Evolutionary conservation across 345 rosid species (phyloP).

Genomic region (Citrus trifoliata): DNA sequence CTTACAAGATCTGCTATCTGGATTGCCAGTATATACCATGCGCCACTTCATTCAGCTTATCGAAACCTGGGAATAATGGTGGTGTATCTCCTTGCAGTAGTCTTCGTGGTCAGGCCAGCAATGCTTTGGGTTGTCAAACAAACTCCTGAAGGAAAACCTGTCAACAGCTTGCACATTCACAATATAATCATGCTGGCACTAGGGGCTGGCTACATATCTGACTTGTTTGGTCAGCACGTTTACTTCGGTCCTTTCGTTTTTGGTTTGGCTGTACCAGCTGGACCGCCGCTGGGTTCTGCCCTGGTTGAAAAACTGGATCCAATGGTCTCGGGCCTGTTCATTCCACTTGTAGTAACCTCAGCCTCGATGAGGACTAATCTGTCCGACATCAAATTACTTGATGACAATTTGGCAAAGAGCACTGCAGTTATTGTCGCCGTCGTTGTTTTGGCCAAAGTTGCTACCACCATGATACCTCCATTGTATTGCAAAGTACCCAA

Average conservation of each 20-base stretch:
- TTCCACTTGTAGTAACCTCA: conserved; percentile 16
- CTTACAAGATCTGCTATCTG: not conserved
- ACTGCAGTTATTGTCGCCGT: not conserved
- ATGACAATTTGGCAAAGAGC: not conserved
- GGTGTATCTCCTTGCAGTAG: not conserved
- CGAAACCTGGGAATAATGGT: not conserved
- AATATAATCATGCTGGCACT: conserved; percentile 14
- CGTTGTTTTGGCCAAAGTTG: not conserved
- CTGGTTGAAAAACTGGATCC: conserved; percentile 24
- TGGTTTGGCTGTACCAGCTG: conserved; percentile 25
- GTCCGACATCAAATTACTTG: not conserved
- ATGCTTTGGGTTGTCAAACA: conserved; percentile 13
- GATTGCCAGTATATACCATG: not conserved
- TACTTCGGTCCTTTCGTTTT: conserved; percentile 15
- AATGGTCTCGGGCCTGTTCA: conserved; percentile 13
- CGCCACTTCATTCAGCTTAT: not conserved
- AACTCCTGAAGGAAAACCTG: conserved; percentile 18
- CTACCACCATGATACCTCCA: not conserved
- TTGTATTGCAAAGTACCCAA: conserved; percentile 8
- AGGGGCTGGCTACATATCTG: not conserved
- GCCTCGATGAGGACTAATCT: conserved; percentile 19
- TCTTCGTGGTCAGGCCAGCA: conserved; percentile 8
- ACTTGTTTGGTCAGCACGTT: not conserved
- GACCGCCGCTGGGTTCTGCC: conserved; percentile 29
- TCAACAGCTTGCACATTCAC: conserved; percentile 13